Base-by-base conservation (phyloP, 768 basidiomycete species). In the Lactarius quietus region DNA sequence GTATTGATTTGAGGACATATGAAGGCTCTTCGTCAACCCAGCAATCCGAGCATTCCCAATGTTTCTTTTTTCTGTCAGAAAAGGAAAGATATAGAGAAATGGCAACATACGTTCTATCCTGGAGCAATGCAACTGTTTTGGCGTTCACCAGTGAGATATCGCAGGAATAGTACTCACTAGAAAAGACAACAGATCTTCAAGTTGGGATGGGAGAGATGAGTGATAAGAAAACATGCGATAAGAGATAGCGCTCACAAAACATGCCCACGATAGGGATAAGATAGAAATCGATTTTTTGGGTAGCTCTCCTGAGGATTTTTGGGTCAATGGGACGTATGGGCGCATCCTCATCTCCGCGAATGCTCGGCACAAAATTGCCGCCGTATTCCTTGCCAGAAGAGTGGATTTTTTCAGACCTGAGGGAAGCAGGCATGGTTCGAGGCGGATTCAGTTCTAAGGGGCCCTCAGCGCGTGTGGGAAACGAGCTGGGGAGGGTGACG, bases 11-110 rank as follows among this genome's bases (percentile, higher is more conserved):
- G 43, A 10, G 3, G 75, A 67, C 51, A 78, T 71, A 8, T 71
- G 64, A 45, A 76, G 64, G 35, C 72, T 70, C 28, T 68, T 70
- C 58, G 74, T 72, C 26, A 76, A 65, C 29, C 76, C 76, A 6
- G 74, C 76, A 36, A 74, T 64, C 23, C 68, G 63, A 10, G 74
- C 75, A 65, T 75, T 75, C 6, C 74, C 74, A 20, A 71, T 61
- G 29, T 71, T 71, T 18, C 67, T 48, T 39, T 28, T 20, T 26
- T 31, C 20, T 10, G 20, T 48, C 26, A 60, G 45, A 36, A 18
- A n/a, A 18, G 18, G 38, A n/a, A 53, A 56, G 8, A 28, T n/a
- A n/a, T 33, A 8, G 29, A 14, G 12, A n/a, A 48, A 41, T 2
- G 15, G 0, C 6, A 9, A 65, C 64, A 29, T 45, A 65, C 64